Base-by-base conservation (phyloP, 257 asterid species). In the Capsicum baccatum region DNA sequence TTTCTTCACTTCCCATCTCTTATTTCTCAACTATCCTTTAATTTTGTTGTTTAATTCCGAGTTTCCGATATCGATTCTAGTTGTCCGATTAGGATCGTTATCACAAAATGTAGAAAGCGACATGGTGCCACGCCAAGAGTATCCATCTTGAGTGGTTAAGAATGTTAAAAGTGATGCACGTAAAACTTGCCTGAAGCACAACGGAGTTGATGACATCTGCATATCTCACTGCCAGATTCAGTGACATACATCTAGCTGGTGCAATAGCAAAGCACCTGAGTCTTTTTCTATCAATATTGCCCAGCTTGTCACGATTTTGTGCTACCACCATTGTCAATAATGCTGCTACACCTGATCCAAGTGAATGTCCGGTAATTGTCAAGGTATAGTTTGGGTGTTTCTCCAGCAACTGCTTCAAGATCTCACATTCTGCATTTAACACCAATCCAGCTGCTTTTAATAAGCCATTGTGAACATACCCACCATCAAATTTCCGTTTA, bases 321-420 rank as follows among this genome's bases (percentile, higher is more conserved):
- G 92, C 92, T 90, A 91, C 91, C 81, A 94, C 92, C 71, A 94
- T 81, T 0, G 97, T 89, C 89, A 94, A 81, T 44, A 93, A 62
- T 3, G 97, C 92, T 1, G 98, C 98, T 91, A 94, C 97, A 26
- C 98, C 98, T 13, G 98, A 93, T 59, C 98, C 98, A 42, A 94
- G 85, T 8, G 98, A 94, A 85, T 94, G 98, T 7, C 98, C 97
- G 0, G 97, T 84, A 21, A 93, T 91, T n/a, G 98, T 94, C 87
- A 94, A 80, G 5, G 92, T 93, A 80, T 93, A 94, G 57, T 88
- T 86, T 3, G 97, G 94, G 89, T 94, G 88, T 60, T 91, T 91
- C 74, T 88, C 92, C 42, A 91, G 85, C 86, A 92, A 63, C 37
- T 92, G 92, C 92, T 87, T 94, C 88, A 94, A 48, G 85, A 83